Evolutionary conservation across 345 rosid species (phyloP).

Genomic region (Populus euphratica): DNA sequence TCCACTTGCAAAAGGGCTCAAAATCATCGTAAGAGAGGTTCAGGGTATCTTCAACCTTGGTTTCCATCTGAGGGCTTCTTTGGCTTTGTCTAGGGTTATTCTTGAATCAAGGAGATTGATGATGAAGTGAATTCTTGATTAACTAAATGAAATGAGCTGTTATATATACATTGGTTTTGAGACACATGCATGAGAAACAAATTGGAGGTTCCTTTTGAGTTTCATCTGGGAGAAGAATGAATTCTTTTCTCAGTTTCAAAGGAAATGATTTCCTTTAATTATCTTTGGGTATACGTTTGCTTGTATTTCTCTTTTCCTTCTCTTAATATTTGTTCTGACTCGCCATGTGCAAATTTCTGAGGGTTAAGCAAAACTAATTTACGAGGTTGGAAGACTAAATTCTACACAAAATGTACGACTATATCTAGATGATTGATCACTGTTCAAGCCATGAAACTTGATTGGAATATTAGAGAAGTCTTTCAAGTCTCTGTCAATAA

Average conservation of each 20-base stretch:
- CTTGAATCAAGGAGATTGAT: background rate
- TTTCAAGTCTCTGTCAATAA: background rate
- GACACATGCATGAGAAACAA: background rate
- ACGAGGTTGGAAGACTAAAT: too few species aligned
- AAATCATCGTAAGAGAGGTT: conserved; percentile 32
- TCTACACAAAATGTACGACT: background rate
- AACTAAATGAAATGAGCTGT: background rate
- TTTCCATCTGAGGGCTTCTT: background rate
- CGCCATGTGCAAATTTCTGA: background rate
- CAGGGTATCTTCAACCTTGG: background rate
- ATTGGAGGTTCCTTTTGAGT: conserved; percentile 3
- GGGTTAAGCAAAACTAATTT: too few species aligned
- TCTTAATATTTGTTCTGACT: background rate
- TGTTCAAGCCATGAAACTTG: background rate
- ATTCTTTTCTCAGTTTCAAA: background rate
- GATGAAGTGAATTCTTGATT: background rate
- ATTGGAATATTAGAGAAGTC: background rate
- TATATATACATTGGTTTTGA: background rate
- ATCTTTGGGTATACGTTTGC: background rate
- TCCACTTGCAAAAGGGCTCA: conserved; percentile 51
- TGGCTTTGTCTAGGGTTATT: background rate
- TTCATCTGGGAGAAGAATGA: background rate
- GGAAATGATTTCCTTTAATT: background rate
- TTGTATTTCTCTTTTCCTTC: background rate
- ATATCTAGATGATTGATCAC: background rate